phyloP scores from a whole-genome alignment of 495 filamentous ascomycete species.

The Xylaria palmicola region DNA sequence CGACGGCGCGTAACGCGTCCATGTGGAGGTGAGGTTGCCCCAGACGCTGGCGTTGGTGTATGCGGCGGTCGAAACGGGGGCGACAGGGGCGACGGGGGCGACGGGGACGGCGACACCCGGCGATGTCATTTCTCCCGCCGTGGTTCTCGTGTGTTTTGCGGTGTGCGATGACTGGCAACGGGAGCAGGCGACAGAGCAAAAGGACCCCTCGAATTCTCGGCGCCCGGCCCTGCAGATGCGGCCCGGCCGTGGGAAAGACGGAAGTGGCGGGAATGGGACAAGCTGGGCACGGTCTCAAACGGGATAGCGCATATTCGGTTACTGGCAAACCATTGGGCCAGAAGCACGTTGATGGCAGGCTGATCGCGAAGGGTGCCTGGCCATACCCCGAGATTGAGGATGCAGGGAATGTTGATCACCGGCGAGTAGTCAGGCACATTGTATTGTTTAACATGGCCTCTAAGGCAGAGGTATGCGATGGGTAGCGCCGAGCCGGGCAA shows the following conservation, averaged over 20 bases:
- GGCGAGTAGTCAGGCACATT: background rate
- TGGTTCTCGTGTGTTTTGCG: background rate
- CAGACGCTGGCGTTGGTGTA: constrained; percentile 39
- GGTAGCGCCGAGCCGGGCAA: constrained; percentile 3
- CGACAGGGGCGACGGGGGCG: constrained; percentile 11
- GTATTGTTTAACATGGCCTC: background rate
- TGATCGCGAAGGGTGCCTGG: too few species aligned
- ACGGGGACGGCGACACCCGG: constrained; percentile 19
- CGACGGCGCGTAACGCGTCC: constrained; percentile 46
- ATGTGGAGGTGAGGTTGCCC: constrained; percentile 45
- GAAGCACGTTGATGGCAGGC: background rate
- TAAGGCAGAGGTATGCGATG: background rate
- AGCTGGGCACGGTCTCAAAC: background rate
- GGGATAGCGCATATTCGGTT: background rate
- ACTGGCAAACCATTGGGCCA: background rate
- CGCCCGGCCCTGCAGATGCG: background rate
- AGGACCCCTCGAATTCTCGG: background rate
- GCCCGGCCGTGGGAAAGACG: background rate
- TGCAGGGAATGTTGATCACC: background rate
- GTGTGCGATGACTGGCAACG: background rate
- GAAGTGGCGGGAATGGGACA: background rate
- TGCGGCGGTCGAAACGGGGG: constrained; percentile 19
- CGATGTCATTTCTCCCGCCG: constrained; percentile 23
- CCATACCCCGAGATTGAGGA: background rate
- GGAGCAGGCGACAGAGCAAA: background rate